phyloP scores from a whole-genome alignment of 306 rosid genomes.

The Castanea sativa region DNA sequence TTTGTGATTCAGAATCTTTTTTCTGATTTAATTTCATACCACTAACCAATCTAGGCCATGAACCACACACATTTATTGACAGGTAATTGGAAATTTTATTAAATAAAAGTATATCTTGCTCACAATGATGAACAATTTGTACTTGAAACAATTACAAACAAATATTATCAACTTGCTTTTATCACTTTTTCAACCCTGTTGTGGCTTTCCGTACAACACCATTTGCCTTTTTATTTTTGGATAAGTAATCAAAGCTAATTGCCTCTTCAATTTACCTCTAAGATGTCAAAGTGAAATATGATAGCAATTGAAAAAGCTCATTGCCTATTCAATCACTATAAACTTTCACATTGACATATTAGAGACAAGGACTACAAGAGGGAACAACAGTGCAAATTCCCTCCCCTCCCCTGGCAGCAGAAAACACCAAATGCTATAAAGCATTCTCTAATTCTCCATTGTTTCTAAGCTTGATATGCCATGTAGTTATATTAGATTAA shows the following conservation, averaged over 20 bases:
- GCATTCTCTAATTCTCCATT: not conserved
- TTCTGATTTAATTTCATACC: not conserved
- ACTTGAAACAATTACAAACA: no score
- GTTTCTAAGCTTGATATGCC: not conserved
- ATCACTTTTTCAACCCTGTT: not conserved
- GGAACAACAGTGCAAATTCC: not conserved
- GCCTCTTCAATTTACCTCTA: not conserved
- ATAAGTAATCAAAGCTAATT: not conserved
- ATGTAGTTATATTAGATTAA: not conserved
- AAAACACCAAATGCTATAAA: not conserved
- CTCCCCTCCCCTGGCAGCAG: no score
- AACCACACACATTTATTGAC: not conserved
- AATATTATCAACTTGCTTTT: not conserved
- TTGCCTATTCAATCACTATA: not conserved
- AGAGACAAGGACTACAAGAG: not conserved
- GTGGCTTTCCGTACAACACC: not conserved
- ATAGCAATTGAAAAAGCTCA: not conserved
- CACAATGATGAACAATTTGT: no score
- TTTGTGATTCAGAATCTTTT: not conserved
- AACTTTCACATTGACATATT: not conserved
- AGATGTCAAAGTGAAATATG: no score
- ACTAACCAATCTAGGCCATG: not conserved
- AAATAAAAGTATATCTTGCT: no score
- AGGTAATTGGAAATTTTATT: no score
- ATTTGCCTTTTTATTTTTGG: not conserved